These are phyloP conservation scores for Trichoderma simmonsii DNA, from an alignment of 2,329 filamentous ascomycete species.

Conservation along the genomic window DNA sequence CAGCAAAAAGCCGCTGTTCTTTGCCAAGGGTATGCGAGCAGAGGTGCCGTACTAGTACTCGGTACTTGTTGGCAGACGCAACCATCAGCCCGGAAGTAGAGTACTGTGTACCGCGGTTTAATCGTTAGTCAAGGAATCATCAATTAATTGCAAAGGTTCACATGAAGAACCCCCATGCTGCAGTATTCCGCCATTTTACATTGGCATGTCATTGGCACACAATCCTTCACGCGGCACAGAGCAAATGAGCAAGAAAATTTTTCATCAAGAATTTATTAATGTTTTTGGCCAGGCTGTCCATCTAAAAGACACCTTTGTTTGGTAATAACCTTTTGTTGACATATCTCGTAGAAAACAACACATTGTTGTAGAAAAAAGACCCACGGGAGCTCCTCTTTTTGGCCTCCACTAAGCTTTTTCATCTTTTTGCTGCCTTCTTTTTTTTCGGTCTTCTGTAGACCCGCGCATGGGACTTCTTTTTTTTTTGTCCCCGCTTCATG, in stretches of 20 bases:
- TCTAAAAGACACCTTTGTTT: conserved; percentile 9
- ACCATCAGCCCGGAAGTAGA: neutral
- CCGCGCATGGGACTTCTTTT: neutral
- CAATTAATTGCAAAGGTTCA: neutral
- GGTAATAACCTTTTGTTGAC: conserved; percentile 8
- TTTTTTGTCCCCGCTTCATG: conserved; percentile 9
- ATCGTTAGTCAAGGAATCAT: neutral
- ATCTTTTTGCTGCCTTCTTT: neutral
- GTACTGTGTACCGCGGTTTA: neutral
- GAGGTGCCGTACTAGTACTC: neutral
- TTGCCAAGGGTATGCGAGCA: neutral
- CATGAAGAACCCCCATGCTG: neutral
- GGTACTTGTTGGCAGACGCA: neutral
- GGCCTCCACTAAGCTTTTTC: conserved; percentile 8
- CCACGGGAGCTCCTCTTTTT: conserved; percentile 19
- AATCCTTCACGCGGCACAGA: neutral
- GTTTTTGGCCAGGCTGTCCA: conserved; percentile 15
- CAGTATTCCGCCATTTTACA: neutral
- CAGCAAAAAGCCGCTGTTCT: neutral
- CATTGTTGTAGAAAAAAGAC: conserved; percentile 7
- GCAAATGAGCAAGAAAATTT: neutral
- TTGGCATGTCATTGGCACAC: neutral
- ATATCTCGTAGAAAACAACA: conserved; percentile 16
- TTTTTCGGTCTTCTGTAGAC: conserved; percentile 14
- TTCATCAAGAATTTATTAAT: conserved; percentile 17